These are phyloP conservation scores for Pestalotiopsis sp. DNA, from an alignment of 2,329 filamentous ascomycete species.

Conservation along the genomic window DNA sequence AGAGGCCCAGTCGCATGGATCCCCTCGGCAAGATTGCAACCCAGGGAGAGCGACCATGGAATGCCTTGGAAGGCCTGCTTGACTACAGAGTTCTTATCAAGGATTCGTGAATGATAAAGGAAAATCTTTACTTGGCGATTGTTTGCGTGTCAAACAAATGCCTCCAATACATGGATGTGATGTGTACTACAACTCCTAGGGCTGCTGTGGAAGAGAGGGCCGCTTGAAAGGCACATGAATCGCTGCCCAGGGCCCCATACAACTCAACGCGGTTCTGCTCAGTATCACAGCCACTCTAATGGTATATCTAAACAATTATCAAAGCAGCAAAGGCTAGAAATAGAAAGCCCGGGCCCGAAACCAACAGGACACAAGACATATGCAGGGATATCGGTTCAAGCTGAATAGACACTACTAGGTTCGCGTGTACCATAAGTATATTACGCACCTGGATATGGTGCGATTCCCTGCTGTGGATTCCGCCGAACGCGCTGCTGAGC, in stretches of 20 bases:
- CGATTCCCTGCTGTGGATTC: neutral
- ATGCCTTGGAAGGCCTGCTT: neutral
- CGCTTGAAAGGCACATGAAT: neutral
- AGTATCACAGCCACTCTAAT: neutral
- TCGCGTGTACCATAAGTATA: neutral
- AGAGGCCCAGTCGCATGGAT: neutral
- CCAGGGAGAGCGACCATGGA: neutral
- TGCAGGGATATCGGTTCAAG: neutral
- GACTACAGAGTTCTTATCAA: neutral
- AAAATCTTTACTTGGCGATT: neutral
- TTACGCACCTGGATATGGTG: neutral
- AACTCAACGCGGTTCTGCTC: neutral
- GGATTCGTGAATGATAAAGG: neutral
- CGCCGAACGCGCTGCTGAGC: neutral
- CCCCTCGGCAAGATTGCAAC: neutral
- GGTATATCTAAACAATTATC: neutral
- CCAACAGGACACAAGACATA: neutral
- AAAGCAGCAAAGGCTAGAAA: neutral
- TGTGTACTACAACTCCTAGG: neutral
- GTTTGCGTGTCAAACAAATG: neutral
- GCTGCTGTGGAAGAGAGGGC: neutral
- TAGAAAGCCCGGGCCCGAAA: neutral
- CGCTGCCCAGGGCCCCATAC: neutral
- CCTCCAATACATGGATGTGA: neutral
- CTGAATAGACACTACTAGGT: neutral